Evolutionary conservation across 2,329 filamentous ascomycete genomes (phyloP).

Genomic region (Sodiomyces alkalinus): DNA sequence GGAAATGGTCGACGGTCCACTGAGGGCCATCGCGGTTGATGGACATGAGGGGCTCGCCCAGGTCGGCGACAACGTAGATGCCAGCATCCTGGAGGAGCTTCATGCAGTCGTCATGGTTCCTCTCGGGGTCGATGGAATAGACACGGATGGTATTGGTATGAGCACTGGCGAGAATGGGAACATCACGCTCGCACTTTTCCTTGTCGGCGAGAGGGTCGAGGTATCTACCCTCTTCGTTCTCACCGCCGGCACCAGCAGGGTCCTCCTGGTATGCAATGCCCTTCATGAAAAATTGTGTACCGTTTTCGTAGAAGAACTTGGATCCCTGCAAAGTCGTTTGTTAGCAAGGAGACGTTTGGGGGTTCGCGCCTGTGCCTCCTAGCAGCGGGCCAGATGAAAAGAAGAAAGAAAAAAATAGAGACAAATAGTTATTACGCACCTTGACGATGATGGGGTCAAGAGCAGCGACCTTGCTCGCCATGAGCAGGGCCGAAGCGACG

Average conservation of each 20-base stretch:
- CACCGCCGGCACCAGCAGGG: slow-evolving; percentile 37
- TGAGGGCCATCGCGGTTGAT: slow-evolving; percentile 68
- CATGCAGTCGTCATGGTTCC: slow-evolving; percentile 78
- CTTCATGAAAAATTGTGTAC: slow-evolving; percentile 60
- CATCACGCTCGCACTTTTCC: slow-evolving; percentile 63
- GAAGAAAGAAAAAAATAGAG: not conserved
- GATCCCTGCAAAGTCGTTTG: slow-evolving; percentile 36
- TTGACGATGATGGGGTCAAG: slow-evolving; percentile 53
- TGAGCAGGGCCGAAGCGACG: slow-evolving; percentile 23
- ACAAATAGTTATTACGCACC: slow-evolving; percentile 28
- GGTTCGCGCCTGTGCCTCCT: too few species aligned
- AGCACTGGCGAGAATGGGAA: slow-evolving; percentile 64
- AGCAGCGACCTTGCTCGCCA: slow-evolving; percentile 25
- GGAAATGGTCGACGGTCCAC: slow-evolving; percentile 68
- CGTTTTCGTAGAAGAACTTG: slow-evolving; percentile 81
- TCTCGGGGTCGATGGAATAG: slow-evolving; percentile 74
- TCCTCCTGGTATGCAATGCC: slow-evolving; percentile 94
- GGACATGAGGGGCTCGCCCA: slow-evolving; percentile 66
- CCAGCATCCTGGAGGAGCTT: slow-evolving; percentile 62
- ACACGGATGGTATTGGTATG: slow-evolving; percentile 89
- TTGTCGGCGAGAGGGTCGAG: slow-evolving; percentile 68
- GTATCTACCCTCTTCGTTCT: slow-evolving; percentile 40
- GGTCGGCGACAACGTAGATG: slow-evolving; percentile 90
- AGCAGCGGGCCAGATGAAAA: not conserved
- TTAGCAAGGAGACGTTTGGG: not conserved